Base-by-base conservation (phyloP, 495 filamentous ascomycete species). In the Clohesyomyces aquaticus region DNA sequence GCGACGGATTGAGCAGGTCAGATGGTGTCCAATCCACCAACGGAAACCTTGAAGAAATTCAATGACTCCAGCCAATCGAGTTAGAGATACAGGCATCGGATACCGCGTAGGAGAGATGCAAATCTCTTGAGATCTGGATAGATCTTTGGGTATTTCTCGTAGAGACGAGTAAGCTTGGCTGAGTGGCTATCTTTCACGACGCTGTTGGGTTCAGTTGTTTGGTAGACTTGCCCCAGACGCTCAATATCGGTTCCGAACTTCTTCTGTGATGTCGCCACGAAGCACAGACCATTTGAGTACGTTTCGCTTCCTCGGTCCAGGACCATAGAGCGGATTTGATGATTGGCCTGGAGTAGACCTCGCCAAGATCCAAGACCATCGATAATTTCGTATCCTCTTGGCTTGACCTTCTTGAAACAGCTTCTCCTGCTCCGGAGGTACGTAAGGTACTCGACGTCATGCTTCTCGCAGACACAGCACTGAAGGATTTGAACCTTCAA, bases 41-140 rank as follows among this genome's bases (percentile, higher is more conserved):
- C 23, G 27, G 46, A 43, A 14, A 59, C 55, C 22, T 59, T 59
- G 47, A 59, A 52, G 62, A 65, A 65, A 26, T 65, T 29, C 1
- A 65, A 23, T 22, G 12, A 16, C 6, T 21, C 25, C 1, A 46
- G 28, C 46, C 29, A 59, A 38, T 59, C 35, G 55, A 65, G 28
- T 14, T 16, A 8, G 3, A 65, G n/a, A 47, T 14, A 42, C 1
- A 65, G 1, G 16, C 52, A 52, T 2, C 62, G 55, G n/a, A 65
- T 53, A 23, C 47, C 55, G 18, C 59, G 55, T 16, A 12, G 11
- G 29, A 53, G 58, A 1, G 54, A 53, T 10, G 62, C 54, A 23
- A 25, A 65, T 19, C 19, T 43, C 11, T 35, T 19, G 46, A 65
- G 55, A 8, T 59, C 21, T 0, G 54, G 62, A 38, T 65, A 47